These are phyloP conservation scores for Trypanosomatidae sp. DNA, from an alignment of 208 protist genomes.

Conservation along the genomic window DNA sequence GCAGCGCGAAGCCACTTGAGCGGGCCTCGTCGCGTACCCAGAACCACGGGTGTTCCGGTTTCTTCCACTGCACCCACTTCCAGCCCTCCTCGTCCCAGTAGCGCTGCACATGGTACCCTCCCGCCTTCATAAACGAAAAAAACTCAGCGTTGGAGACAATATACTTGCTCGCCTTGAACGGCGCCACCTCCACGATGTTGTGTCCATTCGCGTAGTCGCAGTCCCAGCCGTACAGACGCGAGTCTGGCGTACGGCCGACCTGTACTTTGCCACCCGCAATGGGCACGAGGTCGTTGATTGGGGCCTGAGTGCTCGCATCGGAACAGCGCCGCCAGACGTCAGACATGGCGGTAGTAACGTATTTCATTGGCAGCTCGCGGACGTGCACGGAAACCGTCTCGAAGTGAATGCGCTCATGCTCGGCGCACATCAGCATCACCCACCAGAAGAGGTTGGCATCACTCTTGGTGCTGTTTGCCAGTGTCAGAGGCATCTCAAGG, in stretches of 20 bases:
- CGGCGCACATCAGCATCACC: conserved; percentile 94
- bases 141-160: conserved; percentile 96
- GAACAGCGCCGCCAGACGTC: conserved; percentile 79
- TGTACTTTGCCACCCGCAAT: conserved; percentile 71
- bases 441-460: conserved; percentile 87
- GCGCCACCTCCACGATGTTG: conserved; percentile 73
- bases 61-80: conserved; percentile 94
- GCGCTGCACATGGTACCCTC: conserved; percentile 87
- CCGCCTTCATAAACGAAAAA: conserved; percentile 90
- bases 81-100: conserved; percentile 97
- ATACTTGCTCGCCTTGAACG: conserved; percentile 94
- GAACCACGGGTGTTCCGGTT: conserved; percentile 92
- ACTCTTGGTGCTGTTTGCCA: conserved; percentile 74
- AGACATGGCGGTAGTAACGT: conserved; percentile 55
- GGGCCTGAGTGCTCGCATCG: conserved; percentile 42
- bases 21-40: conserved; percentile 87
- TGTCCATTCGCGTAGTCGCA: conserved; percentile 93
- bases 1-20: conserved; percentile 81
- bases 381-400: conserved; percentile 97
- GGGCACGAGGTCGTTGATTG: conserved; percentile 78
- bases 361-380: conserved; percentile 91
- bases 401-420: conserved; percentile 97
- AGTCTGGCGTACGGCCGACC: conserved; percentile 72
- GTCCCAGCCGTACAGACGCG: conserved; percentile 95
- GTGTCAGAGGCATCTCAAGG: conserved; percentile 78